Conservation (phyloP, 2,329 filamentous ascomycete genomes). For the Ramichloridium luteum region DNA sequence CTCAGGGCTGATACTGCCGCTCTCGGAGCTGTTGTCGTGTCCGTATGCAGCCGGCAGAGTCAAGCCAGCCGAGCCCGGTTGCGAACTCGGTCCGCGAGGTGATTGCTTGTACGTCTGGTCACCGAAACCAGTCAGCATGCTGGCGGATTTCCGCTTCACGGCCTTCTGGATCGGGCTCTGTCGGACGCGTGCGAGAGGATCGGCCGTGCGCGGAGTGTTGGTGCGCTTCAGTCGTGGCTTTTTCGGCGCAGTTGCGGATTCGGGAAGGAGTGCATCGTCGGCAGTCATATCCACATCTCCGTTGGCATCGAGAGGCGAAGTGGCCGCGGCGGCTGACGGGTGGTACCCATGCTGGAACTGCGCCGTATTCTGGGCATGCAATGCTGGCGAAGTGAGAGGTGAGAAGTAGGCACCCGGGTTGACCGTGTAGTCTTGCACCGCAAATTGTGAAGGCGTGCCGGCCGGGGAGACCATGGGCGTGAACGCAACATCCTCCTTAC, state of each 20-base stretch:
- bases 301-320: conserved; percentile 33
- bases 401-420: conserved; percentile 68
- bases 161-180: conserved; percentile 65
- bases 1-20: conserved; percentile 40
- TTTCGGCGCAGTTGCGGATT: conserved; percentile 28
- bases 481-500: conserved; percentile 54
- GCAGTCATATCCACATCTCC: conserved; percentile 33
- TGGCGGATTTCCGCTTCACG: conserved; percentile 37
- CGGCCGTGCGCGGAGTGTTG: conserved; percentile 32
- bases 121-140: conserved; percentile 31
- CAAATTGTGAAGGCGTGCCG: conserved; percentile 59
- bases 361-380: conserved; percentile 55
- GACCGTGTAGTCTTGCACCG: conserved; percentile 42
- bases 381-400: conserved; percentile 66
- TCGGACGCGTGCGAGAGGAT: conserved; percentile 41
- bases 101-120: neutral
- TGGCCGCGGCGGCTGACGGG: conserved; percentile 43
- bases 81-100: neutral
- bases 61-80: conserved; percentile 16
- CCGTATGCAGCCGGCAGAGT: conserved; percentile 8
- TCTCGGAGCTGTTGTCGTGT: conserved; percentile 29
- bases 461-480: conserved; percentile 76
- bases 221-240: conserved; percentile 35
- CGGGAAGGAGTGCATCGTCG: conserved; percentile 19
- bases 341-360: conserved; percentile 30